A percentile compares a stretch with the other conserved stretches of the same genome.
Evolutionary conservation across 257 asterid species (phyloP).

Genomic region (Dorcoceras hygrometricum): DNA sequence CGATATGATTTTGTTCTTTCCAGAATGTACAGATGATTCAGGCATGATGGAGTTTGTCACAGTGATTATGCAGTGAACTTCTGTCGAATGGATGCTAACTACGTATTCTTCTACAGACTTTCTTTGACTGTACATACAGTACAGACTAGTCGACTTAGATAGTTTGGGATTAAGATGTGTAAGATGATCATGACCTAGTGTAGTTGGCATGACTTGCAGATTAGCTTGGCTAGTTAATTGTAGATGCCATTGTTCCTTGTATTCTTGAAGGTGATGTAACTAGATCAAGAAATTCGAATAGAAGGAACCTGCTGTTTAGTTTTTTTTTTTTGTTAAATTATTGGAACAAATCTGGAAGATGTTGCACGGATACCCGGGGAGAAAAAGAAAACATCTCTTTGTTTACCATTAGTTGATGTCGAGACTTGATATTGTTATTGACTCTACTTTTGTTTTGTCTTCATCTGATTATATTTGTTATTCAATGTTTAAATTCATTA

Average conservation of each 20-base stretch:
- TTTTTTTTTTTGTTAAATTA: neutral
- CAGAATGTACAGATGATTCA: slow-evolving; percentile 62
- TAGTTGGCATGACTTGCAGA: slow-evolving; percentile 9
- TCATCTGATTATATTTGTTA: neutral
- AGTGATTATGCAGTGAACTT: slow-evolving; percentile 4
- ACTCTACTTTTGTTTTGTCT: neutral
- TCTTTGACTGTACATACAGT: slow-evolving; percentile 30
- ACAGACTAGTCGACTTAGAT: neutral
- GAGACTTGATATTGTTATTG: neutral
- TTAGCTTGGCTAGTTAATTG: slow-evolving; percentile 16
- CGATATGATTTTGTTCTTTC: slow-evolving; percentile 17
- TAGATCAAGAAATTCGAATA: slow-evolving; percentile 14
- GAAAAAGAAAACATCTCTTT: neutral
- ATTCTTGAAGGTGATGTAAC: slow-evolving; percentile 14
- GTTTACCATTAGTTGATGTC: neutral
- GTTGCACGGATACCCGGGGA: slow-evolving; percentile 6
- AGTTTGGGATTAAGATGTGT: neutral
- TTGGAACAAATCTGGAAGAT: neutral
- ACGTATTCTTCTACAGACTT: slow-evolving; percentile 20
- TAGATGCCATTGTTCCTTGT: slow-evolving; percentile 26
- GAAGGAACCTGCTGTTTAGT: slow-evolving; percentile 5
- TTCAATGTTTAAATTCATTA: too few relatives aligned
- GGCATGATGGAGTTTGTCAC: slow-evolving; percentile 35
- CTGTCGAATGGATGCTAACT: slow-evolving; percentile 17
- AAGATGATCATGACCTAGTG: neutral